Conservation (phyloP, 1,284 basidiomycete genomes). For the Sporisorium exsertum region DNA sequence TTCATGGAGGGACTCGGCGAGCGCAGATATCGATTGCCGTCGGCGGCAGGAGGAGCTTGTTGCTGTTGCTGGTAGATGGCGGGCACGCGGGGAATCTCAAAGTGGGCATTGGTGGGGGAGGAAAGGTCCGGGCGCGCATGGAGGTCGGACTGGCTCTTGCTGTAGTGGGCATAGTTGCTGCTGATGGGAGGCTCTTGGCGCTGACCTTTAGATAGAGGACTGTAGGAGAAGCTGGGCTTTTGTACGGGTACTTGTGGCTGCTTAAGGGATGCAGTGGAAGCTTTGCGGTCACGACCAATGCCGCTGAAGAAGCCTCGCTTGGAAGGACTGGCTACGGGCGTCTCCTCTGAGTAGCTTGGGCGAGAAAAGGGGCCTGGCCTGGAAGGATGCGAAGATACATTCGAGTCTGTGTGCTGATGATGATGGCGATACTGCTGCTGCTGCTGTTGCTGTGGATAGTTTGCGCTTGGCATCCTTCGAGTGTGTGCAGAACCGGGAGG, state of each 20-base stretch:
- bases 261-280: conserved; percentile 40
- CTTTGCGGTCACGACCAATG: conserved; percentile 51
- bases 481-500: conserved; percentile 10
- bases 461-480: conserved; percentile 23
- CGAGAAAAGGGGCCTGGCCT: conserved; percentile 21
- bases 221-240: conserved; percentile 38
- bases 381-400: conserved; percentile 5
- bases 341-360: conserved; percentile 46
- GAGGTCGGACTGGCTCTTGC: conserved; percentile 57
- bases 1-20: conserved; percentile 55
- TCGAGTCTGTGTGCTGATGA: conserved; percentile 19
- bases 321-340: conserved; percentile 45
- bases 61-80: conserved; percentile 46
- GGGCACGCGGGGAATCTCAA: conserved; percentile 47
- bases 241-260: conserved; percentile 16
- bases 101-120: conserved; percentile 24
- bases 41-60: conserved; percentile 16
- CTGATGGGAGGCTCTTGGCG: conserved; percentile 22
- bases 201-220: conserved; percentile 40
- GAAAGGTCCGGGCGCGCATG: conserved; percentile 43
- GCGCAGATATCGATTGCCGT: conserved; percentile 44
- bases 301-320: conserved; percentile 60
- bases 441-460: conserved; percentile 16
- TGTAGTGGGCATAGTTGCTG: conserved; percentile 44
- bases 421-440: conserved; percentile 6